A percentile compares a stretch with the other conserved stretches of the same genome.
Conservation (phyloP, 2,329 filamentous ascomycete species). For the Diaporthe velutina region DNA sequence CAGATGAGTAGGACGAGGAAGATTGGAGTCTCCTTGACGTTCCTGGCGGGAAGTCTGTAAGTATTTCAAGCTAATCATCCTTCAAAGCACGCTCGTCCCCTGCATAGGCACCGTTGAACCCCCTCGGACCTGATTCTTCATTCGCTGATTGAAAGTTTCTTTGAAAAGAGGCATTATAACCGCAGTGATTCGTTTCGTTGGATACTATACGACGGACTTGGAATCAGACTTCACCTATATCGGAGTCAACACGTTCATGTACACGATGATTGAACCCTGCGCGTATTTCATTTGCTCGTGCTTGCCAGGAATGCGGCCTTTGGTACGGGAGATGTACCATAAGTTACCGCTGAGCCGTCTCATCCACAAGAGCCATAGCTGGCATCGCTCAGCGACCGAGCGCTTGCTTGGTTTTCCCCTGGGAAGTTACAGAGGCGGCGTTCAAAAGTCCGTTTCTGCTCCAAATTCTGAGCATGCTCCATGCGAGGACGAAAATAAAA, state of each 20-base stretch:
- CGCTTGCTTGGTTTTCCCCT: no score
- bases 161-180: not conserved
- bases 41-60: not conserved
- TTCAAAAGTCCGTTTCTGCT: not conserved
- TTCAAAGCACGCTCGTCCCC: no score
- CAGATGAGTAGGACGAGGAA: not conserved
- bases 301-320: not conserved
- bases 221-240: not conserved
- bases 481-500: not conserved
- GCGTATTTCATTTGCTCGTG: slow-evolving; percentile 15
- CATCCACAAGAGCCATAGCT: not conserved
- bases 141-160: not conserved
- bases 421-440: no score
- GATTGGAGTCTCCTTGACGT: not conserved
- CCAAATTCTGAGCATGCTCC: not conserved
- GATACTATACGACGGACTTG: not conserved
- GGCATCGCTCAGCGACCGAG: no score
- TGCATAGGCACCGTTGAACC: no score
- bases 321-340: not conserved
- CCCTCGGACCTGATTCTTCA: not conserved
- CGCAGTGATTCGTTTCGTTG: not conserved
- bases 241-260: not conserved
- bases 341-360: no score
- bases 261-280: not conserved
- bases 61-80: not conserved